These are phyloP conservation scores for Lasiosphaeria ovina DNA, from an alignment of 495 filamentous ascomycete species.

Conservation along the genomic window DNA sequence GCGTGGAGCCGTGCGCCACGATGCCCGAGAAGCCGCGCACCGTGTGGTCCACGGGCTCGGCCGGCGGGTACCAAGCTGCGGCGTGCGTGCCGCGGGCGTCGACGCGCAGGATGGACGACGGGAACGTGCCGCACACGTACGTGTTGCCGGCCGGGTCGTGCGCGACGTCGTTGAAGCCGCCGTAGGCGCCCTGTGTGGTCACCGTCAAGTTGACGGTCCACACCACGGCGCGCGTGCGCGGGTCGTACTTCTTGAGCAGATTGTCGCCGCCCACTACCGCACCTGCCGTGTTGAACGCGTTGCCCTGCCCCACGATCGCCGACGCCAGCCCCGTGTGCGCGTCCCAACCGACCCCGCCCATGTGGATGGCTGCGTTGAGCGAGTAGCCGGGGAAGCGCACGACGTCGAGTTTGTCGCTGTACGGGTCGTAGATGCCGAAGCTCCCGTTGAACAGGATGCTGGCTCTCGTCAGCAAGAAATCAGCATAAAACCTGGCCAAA, in stretches of 20 bases:
- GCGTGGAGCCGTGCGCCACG: conserved; percentile 25
- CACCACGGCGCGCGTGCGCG: conserved; percentile 15
- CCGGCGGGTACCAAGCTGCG: conserved; percentile 24
- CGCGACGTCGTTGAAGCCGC: conserved; percentile 33
- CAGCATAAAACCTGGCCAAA: not conserved
- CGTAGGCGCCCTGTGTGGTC: conserved; percentile 26
- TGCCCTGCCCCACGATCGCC: conserved; percentile 29
- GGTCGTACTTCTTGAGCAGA: conserved; percentile 27
- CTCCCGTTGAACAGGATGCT: conserved; percentile 24
- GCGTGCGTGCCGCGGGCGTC: conserved; percentile 21
- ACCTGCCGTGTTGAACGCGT: conserved; percentile 28
- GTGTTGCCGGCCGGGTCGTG: conserved; percentile 31
- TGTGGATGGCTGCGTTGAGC: conserved; percentile 27
- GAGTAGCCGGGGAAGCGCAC: conserved; percentile 30
- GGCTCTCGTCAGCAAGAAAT: not conserved
- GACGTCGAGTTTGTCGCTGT: conserved; percentile 25
- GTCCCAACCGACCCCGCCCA: conserved; percentile 33
- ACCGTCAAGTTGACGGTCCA: conserved; percentile 33
- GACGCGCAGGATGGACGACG: conserved; percentile 28
- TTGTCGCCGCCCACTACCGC: conserved; percentile 31
- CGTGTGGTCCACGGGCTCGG: conserved; percentile 22
- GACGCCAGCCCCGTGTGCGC: conserved; percentile 25
- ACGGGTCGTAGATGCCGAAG: conserved; percentile 34
- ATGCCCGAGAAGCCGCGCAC: conserved; percentile 28
- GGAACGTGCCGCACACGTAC: conserved; percentile 32